Conservation (phyloP, 2,329 filamentous ascomycete genomes). For the Talaromyces amestolkiae region DNA sequence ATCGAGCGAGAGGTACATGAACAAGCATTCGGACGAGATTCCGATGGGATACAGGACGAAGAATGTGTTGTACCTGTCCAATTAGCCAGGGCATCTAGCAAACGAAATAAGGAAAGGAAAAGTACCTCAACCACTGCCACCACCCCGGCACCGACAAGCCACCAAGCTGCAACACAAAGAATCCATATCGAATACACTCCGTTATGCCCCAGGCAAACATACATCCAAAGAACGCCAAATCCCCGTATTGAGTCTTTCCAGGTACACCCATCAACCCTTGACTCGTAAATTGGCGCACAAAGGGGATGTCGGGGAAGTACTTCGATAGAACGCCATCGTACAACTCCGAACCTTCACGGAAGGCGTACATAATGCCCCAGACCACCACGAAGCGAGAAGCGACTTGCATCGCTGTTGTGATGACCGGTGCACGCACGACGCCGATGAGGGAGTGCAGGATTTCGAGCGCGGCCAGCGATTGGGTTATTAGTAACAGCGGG, state of each 20-base stretch:
- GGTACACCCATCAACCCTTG: conserved; percentile 32
- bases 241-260: conserved; percentile 30
- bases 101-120: neutral
- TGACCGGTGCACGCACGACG: conserved; percentile 77
- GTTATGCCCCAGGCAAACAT: conserved; percentile 84
- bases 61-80: conserved; percentile 77
- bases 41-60: conserved; percentile 89
- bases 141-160: conserved; percentile 58
- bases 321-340: conserved; percentile 1
- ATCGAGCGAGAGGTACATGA: conserved; percentile 69
- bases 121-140: conserved; percentile 73
- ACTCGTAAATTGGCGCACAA: conserved; percentile 3
- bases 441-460: conserved; percentile 76
- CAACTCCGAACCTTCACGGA: conserved; percentile 69
- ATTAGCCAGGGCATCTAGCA: neutral
- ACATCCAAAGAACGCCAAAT: conserved; percentile 46
- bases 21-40: conserved; percentile 79
- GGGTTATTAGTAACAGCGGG: conserved; percentile 59
- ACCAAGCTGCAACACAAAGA: conserved; percentile 70
- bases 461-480: conserved; percentile 80
- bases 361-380: conserved; percentile 76
- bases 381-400: conserved; percentile 82
- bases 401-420: conserved; percentile 89
- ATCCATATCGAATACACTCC: conserved; percentile 89
- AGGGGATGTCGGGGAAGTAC: neutral